These are phyloP conservation scores for Aureobasidium pullulans DNA, from an alignment of 2,329 filamentous ascomycete genomes.

Conservation along the genomic window DNA sequence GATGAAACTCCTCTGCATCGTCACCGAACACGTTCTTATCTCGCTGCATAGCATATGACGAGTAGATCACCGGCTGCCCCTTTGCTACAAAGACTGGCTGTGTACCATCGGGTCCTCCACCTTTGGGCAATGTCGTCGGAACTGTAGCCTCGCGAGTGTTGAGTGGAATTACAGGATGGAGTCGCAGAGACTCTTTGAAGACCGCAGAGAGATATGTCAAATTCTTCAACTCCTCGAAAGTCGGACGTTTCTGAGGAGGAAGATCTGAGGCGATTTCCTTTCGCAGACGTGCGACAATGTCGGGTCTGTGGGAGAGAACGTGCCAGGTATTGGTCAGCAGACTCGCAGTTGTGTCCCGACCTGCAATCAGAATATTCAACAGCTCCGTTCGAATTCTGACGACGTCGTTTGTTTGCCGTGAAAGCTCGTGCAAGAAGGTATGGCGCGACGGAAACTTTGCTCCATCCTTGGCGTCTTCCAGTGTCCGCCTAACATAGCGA, in stretches of 20 bases:
- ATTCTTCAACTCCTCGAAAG: slow-evolving; percentile 29
- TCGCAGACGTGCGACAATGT: slow-evolving; percentile 25
- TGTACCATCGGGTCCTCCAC: slow-evolving; percentile 44
- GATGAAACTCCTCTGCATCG: slow-evolving; percentile 36
- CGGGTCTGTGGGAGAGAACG: slow-evolving; percentile 24
- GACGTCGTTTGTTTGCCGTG: slow-evolving; percentile 39
- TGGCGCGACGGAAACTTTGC: slow-evolving; percentile 30
- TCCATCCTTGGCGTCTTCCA: slow-evolving; percentile 29
- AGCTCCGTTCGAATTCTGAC: slow-evolving; percentile 42
- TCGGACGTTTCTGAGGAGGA: slow-evolving; percentile 35
- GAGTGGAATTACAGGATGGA: slow-evolving; percentile 73
- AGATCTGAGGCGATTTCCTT: slow-evolving; percentile 23
- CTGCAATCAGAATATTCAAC: slow-evolving; percentile 46
- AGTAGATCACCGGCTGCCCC: slow-evolving; percentile 60
- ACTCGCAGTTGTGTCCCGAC: slow-evolving; percentile 48
- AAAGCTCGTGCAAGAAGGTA: slow-evolving; percentile 44
- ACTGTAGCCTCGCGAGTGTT: slow-evolving; percentile 66
- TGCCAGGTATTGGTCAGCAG: slow-evolving; percentile 42
- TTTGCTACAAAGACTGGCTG: slow-evolving; percentile 59
- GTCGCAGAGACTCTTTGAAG: slow-evolving; percentile 68
- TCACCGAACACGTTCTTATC: slow-evolving; percentile 44
- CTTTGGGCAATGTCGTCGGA: slow-evolving; percentile 68
- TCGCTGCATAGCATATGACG: slow-evolving; percentile 65
- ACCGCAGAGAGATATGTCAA: slow-evolving; percentile 45
- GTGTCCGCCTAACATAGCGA: slow-evolving; percentile 39